A percentile compares a stretch with the other conserved stretches of the same genome.
phyloP scores from a whole-genome alignment of 176 grass and related monocot genomes.

The Alopecurus myosuroides region DNA sequence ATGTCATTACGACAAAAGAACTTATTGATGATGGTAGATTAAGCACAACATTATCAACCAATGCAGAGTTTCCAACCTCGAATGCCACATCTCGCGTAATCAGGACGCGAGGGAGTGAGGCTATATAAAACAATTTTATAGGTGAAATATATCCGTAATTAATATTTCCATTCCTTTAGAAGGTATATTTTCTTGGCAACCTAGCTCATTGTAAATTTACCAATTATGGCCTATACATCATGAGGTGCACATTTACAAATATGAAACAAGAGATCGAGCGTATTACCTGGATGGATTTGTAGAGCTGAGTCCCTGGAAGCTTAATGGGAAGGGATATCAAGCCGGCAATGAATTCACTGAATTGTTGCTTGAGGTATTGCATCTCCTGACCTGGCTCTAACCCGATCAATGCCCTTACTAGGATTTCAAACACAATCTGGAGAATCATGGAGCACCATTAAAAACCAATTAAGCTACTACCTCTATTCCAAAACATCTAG shows the following conservation, averaged over 20 bases:
- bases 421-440: conserved; percentile 93
- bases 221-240: neutral
- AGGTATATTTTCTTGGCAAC: neutral
- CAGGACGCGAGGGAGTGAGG: neutral
- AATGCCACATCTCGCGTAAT: neutral
- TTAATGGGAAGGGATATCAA: conserved; percentile 93
- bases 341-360: conserved; percentile 93
- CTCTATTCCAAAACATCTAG: neutral
- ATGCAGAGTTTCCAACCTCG: too few relatives aligned
- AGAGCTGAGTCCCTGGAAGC: conserved; percentile 77
- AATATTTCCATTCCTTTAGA: neutral
- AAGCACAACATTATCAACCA: too few relatives aligned
- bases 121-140: neutral
- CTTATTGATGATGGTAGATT: neutral
- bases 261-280: neutral
- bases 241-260: neutral
- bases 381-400: conserved; percentile 75
- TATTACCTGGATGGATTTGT: conserved; percentile 72
- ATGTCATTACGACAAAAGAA: neutral
- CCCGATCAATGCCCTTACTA: conserved; percentile 81
- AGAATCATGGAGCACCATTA: neutral
- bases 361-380: conserved; percentile 83
- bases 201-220: neutral
- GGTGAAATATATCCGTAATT: neutral
- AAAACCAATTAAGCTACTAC: neutral